Conservation (phyloP, 768 basidiomycete genomes). For the Coprinopsis marcescibilis region DNA sequence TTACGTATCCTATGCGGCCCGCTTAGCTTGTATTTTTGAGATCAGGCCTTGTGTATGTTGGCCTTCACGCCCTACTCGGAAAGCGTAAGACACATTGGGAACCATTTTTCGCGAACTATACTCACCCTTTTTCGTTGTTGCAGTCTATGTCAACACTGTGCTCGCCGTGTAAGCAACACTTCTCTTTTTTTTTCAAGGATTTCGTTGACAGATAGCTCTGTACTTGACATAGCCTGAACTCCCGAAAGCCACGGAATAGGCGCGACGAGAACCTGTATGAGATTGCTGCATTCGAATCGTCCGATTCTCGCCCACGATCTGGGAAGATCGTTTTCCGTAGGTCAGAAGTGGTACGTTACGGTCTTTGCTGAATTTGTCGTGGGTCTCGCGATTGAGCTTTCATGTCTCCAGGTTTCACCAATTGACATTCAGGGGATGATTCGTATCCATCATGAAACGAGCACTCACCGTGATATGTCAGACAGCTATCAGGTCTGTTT, state of each 20-base stretch:
- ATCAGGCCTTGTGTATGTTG: slow-evolving; percentile 7
- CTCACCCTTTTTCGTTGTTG: background rate
- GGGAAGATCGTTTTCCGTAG: slow-evolving; percentile 5
- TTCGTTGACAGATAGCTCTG: background rate
- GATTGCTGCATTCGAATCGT: slow-evolving; percentile 5
- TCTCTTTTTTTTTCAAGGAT: background rate
- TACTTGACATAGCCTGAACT: background rate
- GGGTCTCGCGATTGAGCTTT: background rate
- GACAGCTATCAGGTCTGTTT: no score
- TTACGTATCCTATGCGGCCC: background rate
- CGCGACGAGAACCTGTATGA: slow-evolving; percentile 7
- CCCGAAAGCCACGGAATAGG: slow-evolving; percentile 7
- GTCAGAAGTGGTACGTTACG: slow-evolving; percentile 2
- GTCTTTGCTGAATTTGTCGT: background rate
- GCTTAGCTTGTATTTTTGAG: slow-evolving; percentile 4
- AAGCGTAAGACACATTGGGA: slow-evolving; percentile 3
- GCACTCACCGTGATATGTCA: background rate
- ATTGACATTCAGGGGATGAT: slow-evolving; percentile 10
- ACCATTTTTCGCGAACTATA: background rate
- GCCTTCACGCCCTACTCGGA: slow-evolving; percentile 7
- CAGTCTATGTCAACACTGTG: slow-evolving; percentile 11
- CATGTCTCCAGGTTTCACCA: background rate
- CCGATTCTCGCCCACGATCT: background rate
- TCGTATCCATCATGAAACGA: slow-evolving; percentile 7
- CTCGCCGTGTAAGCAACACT: slow-evolving; percentile 2